Base-by-base conservation (phyloP, 306 rosid species). In the Inga leiocalycina region DNA sequence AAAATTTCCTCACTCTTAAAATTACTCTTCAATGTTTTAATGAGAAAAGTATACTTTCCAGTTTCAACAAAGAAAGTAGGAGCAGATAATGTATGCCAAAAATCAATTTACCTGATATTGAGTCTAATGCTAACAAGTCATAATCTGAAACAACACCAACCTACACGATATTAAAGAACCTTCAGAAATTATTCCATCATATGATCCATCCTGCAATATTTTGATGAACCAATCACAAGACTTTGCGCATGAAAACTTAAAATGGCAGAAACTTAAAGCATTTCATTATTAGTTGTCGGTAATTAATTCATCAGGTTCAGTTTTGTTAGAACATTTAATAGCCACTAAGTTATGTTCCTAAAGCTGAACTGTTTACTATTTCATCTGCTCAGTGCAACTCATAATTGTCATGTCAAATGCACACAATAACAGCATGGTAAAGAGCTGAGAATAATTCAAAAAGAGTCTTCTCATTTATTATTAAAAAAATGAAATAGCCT, bases 101-200 rank as follows among this genome's bases (percentile, higher is more conserved):
- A 68, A 76, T 39, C 68, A 85, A 49, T 72, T 78, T 86, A 96
- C 99, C 99, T 79, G 97, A 93, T 84, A 96, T 91, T 44, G 98
- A 91, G 79, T 96, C 99, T 87, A 96, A 84, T 71, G 99, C 99
- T 83, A 93, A 88, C 87, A 96, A 90, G 87, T 96, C 99, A 48
- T 93, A 96, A 77, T 96, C 99, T 24, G 99, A 96, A 86, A 96
- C 92, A 81, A 96, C 93, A 71, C 99, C 99, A 78, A 96, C 97
- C 99, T 96, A 88, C 90, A 82, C 27, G 77, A 65, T 32, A 69
- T 82, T 57, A 54, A 81, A 72, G 51, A 86, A 83, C 78, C 51
- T 71, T 79, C 8, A 75, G 68, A 71, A 80, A 77, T 82, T 79
- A 77, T 75, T 79, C 41, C 54, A 81, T 19, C 37, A 27, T 56